A percentile compares a stretch with the other conserved stretches of the same genome.
Conservation (phyloP, 108 stramenopile genomes). For the Nitzschia inconspicua region DNA sequence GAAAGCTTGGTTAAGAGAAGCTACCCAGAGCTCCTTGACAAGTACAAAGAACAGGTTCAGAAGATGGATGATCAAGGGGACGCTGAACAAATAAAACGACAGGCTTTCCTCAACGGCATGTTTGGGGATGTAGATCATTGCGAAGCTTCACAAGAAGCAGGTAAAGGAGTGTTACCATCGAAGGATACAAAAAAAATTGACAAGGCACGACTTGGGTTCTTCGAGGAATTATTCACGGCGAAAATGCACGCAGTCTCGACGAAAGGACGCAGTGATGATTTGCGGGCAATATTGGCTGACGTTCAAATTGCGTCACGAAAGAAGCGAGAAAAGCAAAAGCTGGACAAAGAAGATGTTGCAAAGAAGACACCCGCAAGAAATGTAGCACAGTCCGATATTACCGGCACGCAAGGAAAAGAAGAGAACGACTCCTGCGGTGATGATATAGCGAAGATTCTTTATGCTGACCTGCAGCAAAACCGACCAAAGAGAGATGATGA, state of each 20-base stretch:
- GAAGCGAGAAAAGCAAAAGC: too few species aligned
- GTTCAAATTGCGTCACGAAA: too few species aligned
- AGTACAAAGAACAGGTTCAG: constrained; percentile 30
- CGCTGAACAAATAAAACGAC: constrained; percentile 47
- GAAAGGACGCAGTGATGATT: constrained; percentile 4
- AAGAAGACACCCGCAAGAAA: too few species aligned
- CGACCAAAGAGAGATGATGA: not conserved
- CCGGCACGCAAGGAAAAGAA: not conserved
- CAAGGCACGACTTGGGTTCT: not conserved
- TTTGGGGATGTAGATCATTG: too few species aligned
- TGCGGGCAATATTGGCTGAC: not conserved
- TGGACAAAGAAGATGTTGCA: too few species aligned
- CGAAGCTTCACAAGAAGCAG: not conserved
- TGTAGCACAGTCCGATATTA: too few species aligned
- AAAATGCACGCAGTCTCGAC: too few species aligned
- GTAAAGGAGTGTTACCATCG: not conserved
- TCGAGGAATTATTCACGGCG: not conserved
- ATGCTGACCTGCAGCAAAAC: not conserved
- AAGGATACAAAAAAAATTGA: not conserved
- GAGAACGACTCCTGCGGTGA: not conserved
- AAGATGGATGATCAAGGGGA: constrained; percentile 47
- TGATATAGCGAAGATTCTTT: not conserved
- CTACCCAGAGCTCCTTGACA: constrained; percentile 44
- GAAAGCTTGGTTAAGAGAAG: constrained; percentile 37
- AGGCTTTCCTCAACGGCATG: constrained; percentile 39